phyloP scores from a whole-genome alignment of 768 basidiomycete species.

The Boletus rubescentipes region DNA sequence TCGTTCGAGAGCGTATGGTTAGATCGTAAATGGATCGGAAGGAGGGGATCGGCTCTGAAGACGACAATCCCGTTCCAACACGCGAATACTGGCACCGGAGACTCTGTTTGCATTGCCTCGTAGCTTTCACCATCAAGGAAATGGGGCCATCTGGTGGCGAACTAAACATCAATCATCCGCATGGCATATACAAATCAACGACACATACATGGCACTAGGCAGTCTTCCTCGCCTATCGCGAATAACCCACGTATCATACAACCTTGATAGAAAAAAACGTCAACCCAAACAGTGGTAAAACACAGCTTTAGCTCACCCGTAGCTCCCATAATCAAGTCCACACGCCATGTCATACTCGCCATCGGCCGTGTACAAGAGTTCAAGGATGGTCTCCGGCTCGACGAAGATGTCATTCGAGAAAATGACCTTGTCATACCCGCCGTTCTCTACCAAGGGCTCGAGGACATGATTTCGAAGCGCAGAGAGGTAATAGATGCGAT shows the following conservation, averaged over 20 bases:
- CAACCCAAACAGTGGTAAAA: neutral
- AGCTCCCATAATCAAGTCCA: conserved; percentile 38
- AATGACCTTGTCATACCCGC: conserved; percentile 39
- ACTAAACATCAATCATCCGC: neutral
- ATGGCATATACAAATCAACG: neutral
- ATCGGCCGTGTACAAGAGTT: conserved; percentile 37
- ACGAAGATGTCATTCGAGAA: conserved; percentile 45
- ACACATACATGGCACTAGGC: conserved; percentile 13
- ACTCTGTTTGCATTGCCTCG: conserved; percentile 36
- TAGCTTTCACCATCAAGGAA: conserved; percentile 39
- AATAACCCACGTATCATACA: conserved; percentile 25
- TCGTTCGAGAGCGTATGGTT: conserved; percentile 36
- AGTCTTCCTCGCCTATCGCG: conserved; percentile 22
- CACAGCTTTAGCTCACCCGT: conserved; percentile 25
- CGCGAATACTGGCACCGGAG: conserved; percentile 43
- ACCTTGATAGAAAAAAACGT: conserved; percentile 2
- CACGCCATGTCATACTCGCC: conserved; percentile 46
- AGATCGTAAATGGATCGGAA: conserved; percentile 38
- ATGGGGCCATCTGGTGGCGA: conserved; percentile 36
- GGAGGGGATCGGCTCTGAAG: conserved; percentile 40
- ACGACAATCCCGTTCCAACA: conserved; percentile 49
- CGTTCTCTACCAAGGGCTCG: conserved; percentile 37
- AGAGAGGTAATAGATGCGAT: conserved; percentile 13
- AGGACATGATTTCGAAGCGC: conserved; percentile 41
- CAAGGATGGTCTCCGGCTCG: conserved; percentile 40